Conservation (phyloP, 805 yeast species). For the Tetrapisispora fleetii region DNA sequence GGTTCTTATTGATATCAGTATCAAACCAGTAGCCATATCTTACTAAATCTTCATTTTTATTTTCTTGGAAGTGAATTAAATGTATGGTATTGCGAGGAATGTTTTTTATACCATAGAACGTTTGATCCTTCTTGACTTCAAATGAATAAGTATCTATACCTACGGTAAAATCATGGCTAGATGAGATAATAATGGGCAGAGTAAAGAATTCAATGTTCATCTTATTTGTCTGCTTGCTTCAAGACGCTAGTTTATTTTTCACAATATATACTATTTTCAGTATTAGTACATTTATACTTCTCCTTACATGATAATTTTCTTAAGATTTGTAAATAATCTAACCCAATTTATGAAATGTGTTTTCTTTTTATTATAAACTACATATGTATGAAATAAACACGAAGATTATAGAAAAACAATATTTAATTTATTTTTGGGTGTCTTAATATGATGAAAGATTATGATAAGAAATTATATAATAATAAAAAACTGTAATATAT, state of each 20-base stretch:
- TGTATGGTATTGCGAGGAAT: slow-evolving; percentile 18
- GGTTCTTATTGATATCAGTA: neutral
- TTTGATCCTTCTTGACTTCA: slow-evolving; percentile 13
- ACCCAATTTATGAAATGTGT: slow-evolving; percentile 2
- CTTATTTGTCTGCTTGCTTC: neutral
- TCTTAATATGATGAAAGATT: slow-evolving; percentile 4
- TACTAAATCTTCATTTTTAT: slow-evolving; percentile 2
- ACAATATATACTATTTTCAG: no score
- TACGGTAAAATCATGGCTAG: slow-evolving; percentile 11
- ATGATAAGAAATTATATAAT: slow-evolving; percentile 3
- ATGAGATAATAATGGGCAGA: neutral
- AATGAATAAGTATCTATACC: slow-evolving; percentile 24
- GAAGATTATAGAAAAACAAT: slow-evolving; percentile 5
- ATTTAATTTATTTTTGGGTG: slow-evolving; percentile 2
- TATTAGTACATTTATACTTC: neutral
- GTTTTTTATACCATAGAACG: slow-evolving; percentile 21
- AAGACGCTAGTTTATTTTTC: neutral
- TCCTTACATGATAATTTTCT: no score
- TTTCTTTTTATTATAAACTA: slow-evolving; percentile 2
- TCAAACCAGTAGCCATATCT: slow-evolving; percentile 28
- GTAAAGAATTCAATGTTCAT: neutral
- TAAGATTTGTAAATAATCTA: neutral
- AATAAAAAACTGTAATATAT: slow-evolving; percentile 1
- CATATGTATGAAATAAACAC: slow-evolving; percentile 2
- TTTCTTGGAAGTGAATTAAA: slow-evolving; percentile 19